Conservation (phyloP, 495 filamentous ascomycete species). For the Penicillium mononematosum region DNA sequence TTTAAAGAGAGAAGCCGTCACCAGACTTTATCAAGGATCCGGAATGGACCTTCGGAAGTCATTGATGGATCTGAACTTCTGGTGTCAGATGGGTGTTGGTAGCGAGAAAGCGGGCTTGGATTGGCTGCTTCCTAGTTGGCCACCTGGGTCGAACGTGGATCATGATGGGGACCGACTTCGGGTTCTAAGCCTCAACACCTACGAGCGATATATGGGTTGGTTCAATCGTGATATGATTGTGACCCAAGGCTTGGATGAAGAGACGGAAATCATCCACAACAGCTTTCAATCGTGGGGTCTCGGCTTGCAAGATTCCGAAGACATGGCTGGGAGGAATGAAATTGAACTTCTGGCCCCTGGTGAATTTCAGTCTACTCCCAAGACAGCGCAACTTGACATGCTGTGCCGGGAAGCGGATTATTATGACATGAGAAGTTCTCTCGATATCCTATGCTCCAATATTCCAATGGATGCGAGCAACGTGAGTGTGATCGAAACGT, state of each 20-base stretch:
- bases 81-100: conserved; percentile 96
- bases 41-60: conserved; percentile 72
- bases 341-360: conserved; percentile 12
- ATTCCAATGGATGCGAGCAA: conserved; percentile 31
- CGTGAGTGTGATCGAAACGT: conserved; percentile 23
- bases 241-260: conserved; percentile 21
- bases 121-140: conserved; percentile 80
- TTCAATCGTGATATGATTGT: conserved; percentile 56
- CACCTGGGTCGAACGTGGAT: conserved; percentile 66
- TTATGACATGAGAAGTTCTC: conserved; percentile 37
- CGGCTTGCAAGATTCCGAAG: conserved; percentile 38
- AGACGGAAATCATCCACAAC: conserved; percentile 36
- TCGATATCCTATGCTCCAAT: conserved; percentile 37
- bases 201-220: conserved; percentile 74
- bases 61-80: conserved; percentile 88
- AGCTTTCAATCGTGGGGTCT: conserved; percentile 41
- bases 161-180: conserved; percentile 62
- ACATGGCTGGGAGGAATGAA: conserved; percentile 17
- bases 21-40: conserved; percentile 65
- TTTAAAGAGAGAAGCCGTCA: conserved; percentile 63
- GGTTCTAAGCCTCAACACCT: conserved; percentile 83
- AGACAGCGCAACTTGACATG: conserved; percentile 28
- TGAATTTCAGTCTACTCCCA: conserved; percentile 20
- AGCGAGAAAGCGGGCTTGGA: conserved; percentile 82
- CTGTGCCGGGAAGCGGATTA: conserved; percentile 31